Evolutionary conservation across 805 yeast species (phyloP), one percentile per base, ranked within the genome.

Genomic region (Pichia cephalocereana): DNA sequence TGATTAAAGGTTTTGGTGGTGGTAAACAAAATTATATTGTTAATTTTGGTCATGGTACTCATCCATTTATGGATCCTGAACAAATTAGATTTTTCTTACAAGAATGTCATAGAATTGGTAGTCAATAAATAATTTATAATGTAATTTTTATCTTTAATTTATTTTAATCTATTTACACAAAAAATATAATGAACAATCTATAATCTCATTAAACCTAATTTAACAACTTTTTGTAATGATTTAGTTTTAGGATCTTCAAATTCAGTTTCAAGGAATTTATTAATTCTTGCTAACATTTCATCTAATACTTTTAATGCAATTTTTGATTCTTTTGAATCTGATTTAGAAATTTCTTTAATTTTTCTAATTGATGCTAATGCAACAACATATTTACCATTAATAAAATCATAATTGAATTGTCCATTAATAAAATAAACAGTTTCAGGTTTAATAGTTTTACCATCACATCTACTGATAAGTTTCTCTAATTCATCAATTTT

Each of bases 31-130:
- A 83, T 60, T 93, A 93, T 69, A 91, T 93, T 56, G 83, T 91
- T 57, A 93, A 93, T 71, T 86, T 93, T 61, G 99, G 99, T 43
- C 99, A 93, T 59, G 99, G 99, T 17, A 93, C 99, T 23, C 97
- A 89, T 64, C 99, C 99, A 23, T 88, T 86, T 69, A 89, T 93
- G 96, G 84, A 87, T 54, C 96, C 98, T 11, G 96, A 86, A 54
- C 84, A 84, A 65, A 78, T 93, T 52, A 81, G 79, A 51, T 86
- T 80, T 68, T 93, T 93, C 70, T 71, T 93, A 61, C 70, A 87
- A 66, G 96, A 88, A 65, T 54, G 55, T 26, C 55, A 53, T 36
- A 46, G 55, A 44, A 28, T 50, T 41, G 55, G 55, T 11, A 49
- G 53, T 38, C 42, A 45, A 15, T 52, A 47, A 47, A 37, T 19